Conservation (phyloP, 2,329 filamentous ascomycete genomes). For the Aschersonia sp. region DNA sequence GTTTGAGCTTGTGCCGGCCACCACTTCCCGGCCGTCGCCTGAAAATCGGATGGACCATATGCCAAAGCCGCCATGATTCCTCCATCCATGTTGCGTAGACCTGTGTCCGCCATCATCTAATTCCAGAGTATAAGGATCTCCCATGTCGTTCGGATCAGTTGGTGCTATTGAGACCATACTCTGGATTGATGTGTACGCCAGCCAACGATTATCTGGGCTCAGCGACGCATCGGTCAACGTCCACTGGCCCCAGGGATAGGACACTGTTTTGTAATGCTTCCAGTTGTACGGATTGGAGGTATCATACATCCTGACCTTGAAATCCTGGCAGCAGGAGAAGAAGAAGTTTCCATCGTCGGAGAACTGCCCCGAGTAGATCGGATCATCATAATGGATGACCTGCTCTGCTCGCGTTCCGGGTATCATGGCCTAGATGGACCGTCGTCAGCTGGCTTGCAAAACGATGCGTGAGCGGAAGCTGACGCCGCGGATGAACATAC, state of each 20-base stretch:
- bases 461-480: no score
- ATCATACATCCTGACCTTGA: slow-evolving; percentile 92
- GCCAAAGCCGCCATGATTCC: slow-evolving; percentile 27
- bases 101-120: slow-evolving; percentile 26
- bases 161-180: slow-evolving; percentile 72
- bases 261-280: slow-evolving; percentile 86
- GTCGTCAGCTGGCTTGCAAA: background rate
- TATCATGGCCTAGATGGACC: slow-evolving; percentile 46
- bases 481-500: slow-evolving; percentile 20
- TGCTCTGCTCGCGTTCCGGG: slow-evolving; percentile 67
- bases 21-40: slow-evolving; percentile 77
- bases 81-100: slow-evolving; percentile 11
- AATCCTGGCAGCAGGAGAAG: slow-evolving; percentile 83
- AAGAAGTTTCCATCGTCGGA: slow-evolving; percentile 97
- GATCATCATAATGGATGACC: slow-evolving; percentile 72
- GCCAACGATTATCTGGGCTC: slow-evolving; percentile 79
- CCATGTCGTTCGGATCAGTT: slow-evolving; percentile 69
- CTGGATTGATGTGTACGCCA: slow-evolving; percentile 84
- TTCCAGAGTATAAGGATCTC: slow-evolving; percentile 68
- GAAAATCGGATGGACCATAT: slow-evolving; percentile 92
- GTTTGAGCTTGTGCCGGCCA: slow-evolving; percentile 69
- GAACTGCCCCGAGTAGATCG: slow-evolving; percentile 92
- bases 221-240: slow-evolving; percentile 88
- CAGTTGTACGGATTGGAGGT: slow-evolving; percentile 91
- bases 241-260: slow-evolving; percentile 81